Conservation (phyloP, 1,284 basidiomycete genomes). For the Pascua guehoae region DNA sequence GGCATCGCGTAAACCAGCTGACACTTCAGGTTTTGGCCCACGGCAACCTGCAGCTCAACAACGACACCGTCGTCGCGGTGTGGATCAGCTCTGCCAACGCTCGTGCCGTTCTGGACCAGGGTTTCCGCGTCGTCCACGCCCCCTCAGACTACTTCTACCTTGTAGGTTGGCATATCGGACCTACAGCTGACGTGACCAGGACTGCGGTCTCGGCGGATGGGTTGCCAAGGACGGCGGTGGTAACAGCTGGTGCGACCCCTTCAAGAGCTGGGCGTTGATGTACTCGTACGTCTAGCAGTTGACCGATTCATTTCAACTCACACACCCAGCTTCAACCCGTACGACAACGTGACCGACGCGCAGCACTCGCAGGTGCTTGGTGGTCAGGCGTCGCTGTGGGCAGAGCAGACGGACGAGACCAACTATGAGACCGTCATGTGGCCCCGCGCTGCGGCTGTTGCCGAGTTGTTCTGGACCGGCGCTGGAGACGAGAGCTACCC, state of each 20-base stretch:
- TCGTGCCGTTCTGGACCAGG: constrained; percentile 57
- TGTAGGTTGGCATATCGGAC: constrained; percentile 40
- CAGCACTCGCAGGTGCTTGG: constrained; percentile 62
- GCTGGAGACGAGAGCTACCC: constrained; percentile 37
- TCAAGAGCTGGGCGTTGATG: constrained; percentile 71
- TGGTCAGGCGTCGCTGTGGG: constrained; percentile 67
- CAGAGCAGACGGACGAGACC: constrained; percentile 66
- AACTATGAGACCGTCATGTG: constrained; percentile 71
- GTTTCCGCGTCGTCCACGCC: constrained; percentile 63
- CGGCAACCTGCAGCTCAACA: constrained; percentile 46
- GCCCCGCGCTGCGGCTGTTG: constrained; percentile 73
- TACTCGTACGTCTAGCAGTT: constrained; percentile 10
- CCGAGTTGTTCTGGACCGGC: constrained; percentile 80
- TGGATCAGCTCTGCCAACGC: constrained; percentile 61
- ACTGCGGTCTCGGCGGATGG: too few relatives aligned
- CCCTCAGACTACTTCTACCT: constrained; percentile 74
- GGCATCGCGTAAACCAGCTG: neutral
- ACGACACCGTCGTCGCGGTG: constrained; percentile 66
- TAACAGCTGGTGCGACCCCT: constrained; percentile 65
- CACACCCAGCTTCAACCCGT: constrained; percentile 59
- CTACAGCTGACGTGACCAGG: too few relatives aligned
- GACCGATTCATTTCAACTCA: too few relatives aligned
- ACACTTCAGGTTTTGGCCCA: too few relatives aligned
- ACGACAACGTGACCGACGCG: constrained; percentile 55
- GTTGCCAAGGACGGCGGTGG: constrained; percentile 52